Base-by-base conservation (phyloP, 1,284 basidiomycete genomes). In the Puccinia triticina region DNA sequence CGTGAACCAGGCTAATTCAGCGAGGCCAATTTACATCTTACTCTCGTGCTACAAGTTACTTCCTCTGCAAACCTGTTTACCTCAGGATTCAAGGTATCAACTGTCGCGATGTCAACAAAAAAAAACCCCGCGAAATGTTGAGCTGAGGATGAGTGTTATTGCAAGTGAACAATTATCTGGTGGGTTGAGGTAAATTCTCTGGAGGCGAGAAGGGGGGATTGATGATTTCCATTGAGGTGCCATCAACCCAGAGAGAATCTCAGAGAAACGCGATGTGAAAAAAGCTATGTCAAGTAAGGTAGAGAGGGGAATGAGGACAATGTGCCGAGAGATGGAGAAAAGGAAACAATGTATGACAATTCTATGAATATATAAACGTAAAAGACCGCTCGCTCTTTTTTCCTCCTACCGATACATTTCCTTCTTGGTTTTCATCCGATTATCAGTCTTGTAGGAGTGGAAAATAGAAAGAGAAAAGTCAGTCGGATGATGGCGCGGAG, bases 341-440 rank as follows among this genome's bases (percentile, higher is more conserved):
- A 37, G 12, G 40, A n/a, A 48, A n/a, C 8, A 26, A 50, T 71
- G 67, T 48, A 46, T 43, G 67, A 71, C 29, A 50, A 72, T 53
- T 53, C 48, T 48, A 72, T 72, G n/a, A 72, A 29, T 72, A 48
- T 71, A 46, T 71, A 29, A 66, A 66, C 61, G 2, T 66, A 14
- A 66, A 40, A 66, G 34, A 7, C 32, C 3, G 14, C 34, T 61
- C 32, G 29, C 29, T 34, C 16, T 61, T 76, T 46, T 43, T 43
- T 21, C 57, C 69, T 32, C 32, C 32, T 77, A 37, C 21, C 53
- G 37, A 53, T 40, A 43, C 59, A 69, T 78, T 37, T n/a, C 26
- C n/a, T 61, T 14, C 23, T 46, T 21, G 55, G 74, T 16, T 83
- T 76, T 84, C 91, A 98, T 91, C 96, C 96, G 87, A 98, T 91